Evolutionary conservation across 352 stramenopile species (phyloP).

Genomic region (Phytophthora nicotianae): DNA sequence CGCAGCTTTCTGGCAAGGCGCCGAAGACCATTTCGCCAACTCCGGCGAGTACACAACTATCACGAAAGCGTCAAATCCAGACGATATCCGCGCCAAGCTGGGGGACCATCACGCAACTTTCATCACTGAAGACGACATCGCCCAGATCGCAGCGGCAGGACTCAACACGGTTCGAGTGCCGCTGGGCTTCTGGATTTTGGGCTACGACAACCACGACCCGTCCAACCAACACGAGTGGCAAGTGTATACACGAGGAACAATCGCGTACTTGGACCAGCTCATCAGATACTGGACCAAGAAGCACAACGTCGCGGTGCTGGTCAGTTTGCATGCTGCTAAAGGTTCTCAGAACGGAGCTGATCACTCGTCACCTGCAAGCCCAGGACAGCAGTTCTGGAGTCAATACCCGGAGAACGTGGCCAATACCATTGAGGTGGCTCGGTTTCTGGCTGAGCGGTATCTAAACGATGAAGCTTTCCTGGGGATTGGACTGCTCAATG

Average conservation of each 20-base stretch:
- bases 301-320: conserved; percentile 59
- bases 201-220: conserved; percentile 44
- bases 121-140: conserved; percentile 71
- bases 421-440: conserved; percentile 54
- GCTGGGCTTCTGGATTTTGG: conserved; percentile 61
- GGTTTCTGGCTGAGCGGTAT: conserved; percentile 70
- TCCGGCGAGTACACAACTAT: conserved; percentile 76
- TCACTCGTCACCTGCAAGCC: conserved; percentile 42
- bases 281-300: conserved; percentile 50
- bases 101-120: conserved; percentile 61
- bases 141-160: conserved; percentile 46
- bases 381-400: conserved; percentile 56
- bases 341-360: conserved; percentile 62
- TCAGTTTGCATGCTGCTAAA: conserved; percentile 58
- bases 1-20: conserved; percentile 58
- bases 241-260: conserved; percentile 41
- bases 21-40: conserved; percentile 42
- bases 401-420: conserved; percentile 67
- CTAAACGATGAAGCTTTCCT: conserved; percentile 68
- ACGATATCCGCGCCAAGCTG: conserved; percentile 46
- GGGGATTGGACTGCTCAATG: conserved; percentile 75
- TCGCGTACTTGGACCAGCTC: conserved; percentile 54
- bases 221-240: conserved; percentile 42
- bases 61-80: conserved; percentile 40
- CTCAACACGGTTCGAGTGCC: conserved; percentile 70